phyloP scores from a whole-genome alignment of 2,329 filamentous ascomycete genomes.

The Didymella sp. region DNA sequence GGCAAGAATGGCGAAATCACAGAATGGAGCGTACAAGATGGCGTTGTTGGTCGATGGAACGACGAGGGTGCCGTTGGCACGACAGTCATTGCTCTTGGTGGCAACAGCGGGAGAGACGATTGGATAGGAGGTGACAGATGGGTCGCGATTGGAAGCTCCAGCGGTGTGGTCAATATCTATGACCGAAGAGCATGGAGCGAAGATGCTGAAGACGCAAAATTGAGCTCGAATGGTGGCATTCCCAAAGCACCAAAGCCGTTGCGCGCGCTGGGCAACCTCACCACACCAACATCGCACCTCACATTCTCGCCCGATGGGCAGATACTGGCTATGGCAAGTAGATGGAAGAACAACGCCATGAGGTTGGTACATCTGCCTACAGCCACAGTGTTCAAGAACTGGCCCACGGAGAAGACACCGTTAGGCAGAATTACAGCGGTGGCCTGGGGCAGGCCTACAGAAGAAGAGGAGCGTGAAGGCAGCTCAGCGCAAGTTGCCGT shows the following conservation, averaged over 20 bases:
- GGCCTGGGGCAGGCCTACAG: conserved; percentile 54
- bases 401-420: conserved; percentile 90
- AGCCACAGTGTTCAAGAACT: conserved; percentile 95
- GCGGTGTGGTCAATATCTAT: conserved; percentile 92
- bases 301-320: conserved; percentile 89
- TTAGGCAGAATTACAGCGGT: conserved; percentile 77
- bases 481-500: conserved; percentile 70
- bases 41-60: conserved; percentile 81
- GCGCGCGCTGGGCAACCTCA: conserved; percentile 81
- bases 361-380: conserved; percentile 87
- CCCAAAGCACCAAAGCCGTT: conserved; percentile 74
- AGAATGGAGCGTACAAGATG: conserved; percentile 78
- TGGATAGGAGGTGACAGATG: conserved; percentile 80
- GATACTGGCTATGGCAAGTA: conserved; percentile 83
- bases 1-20: conserved; percentile 89
- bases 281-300: conserved; percentile 81
- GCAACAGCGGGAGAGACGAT: conserved; percentile 65
- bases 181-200: conserved; percentile 72
- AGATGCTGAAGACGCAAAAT: conserved; percentile 22
- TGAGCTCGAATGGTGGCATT: conserved; percentile 56
- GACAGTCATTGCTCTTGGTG: conserved; percentile 81
- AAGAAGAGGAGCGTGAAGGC: conserved; percentile 68
- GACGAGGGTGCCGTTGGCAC: conserved; percentile 90
- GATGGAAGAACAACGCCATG: conserved; percentile 87
- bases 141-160: conserved; percentile 85